Evolutionary conservation across 2,329 filamentous ascomycete species (phyloP).

Genomic region (Exophiala lecanii-corni): DNA sequence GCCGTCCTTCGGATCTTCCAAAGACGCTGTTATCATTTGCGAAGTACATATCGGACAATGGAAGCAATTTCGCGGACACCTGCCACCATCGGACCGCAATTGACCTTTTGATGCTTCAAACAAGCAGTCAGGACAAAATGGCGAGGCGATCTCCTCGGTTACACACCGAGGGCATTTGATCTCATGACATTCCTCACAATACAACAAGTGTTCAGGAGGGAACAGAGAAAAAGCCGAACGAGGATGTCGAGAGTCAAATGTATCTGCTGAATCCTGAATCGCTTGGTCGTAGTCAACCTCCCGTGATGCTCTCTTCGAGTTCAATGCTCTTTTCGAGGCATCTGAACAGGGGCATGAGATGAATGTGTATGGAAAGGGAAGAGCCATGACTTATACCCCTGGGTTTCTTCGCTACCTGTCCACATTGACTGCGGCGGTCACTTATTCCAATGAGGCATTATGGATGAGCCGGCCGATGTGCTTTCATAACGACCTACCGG

Average conservation of each 20-base stretch:
- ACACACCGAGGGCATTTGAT: slow-evolving; percentile 92
- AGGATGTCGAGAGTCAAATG: slow-evolving; percentile 80
- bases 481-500: too few species aligned
- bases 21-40: slow-evolving; percentile 66
- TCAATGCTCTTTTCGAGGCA: slow-evolving; percentile 18
- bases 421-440: too few species aligned
- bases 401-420: too few species aligned
- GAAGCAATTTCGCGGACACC: slow-evolving; percentile 91
- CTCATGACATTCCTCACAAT: slow-evolving; percentile 96
- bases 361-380: slow-evolving; percentile 58
- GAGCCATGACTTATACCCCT: slow-evolving; percentile 44
- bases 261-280: slow-evolving; percentile 66
- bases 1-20: slow-evolving; percentile 41
- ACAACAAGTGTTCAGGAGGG: slow-evolving; percentile 87
- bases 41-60: slow-evolving; percentile 87
- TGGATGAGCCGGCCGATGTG: too few species aligned
- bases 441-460: too few species aligned
- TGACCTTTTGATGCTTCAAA: slow-evolving; percentile 95
- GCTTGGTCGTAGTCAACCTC: slow-evolving; percentile 34
- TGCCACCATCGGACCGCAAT: slow-evolving; percentile 88
- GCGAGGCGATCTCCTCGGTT: slow-evolving; percentile 87
- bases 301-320: slow-evolving; percentile 20
- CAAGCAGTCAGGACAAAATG: slow-evolving; percentile 90
- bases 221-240: slow-evolving; percentile 89
- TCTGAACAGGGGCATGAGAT: slow-evolving; percentile 60